Percentiles rank a stretch among this genome's conserved stretches.
Conservation (phyloP, 352 stramenopile species). For the Pythium aquatile region DNA sequence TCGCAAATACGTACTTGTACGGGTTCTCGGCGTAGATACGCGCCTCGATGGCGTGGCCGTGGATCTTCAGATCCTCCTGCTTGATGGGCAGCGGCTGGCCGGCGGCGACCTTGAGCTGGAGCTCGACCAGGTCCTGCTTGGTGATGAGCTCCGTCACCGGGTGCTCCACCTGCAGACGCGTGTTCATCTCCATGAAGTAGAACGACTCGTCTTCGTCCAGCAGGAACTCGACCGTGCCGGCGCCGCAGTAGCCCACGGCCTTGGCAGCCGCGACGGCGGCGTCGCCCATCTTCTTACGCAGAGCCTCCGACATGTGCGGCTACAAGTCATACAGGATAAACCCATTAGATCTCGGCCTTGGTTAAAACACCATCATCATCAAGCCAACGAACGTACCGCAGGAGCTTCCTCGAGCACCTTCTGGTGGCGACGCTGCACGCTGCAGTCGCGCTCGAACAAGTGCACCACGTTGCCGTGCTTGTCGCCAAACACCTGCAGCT, state of each 20-base stretch:
- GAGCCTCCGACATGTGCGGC: conserved; percentile 72
- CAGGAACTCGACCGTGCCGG: conserved; percentile 94
- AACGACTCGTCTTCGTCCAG: conserved; percentile 90
- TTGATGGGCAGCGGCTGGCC: conserved; percentile 89
- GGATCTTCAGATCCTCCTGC: conserved; percentile 84
- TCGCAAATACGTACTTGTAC: conserved; percentile 55
- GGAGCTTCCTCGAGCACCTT: conserved; percentile 95
- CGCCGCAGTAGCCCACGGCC: conserved; percentile 90
- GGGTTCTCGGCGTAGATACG: conserved; percentile 95
- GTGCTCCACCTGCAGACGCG: conserved; percentile 93
- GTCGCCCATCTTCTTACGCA: conserved; percentile 88
- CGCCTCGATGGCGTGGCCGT: conserved; percentile 91
- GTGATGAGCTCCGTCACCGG: conserved; percentile 92
- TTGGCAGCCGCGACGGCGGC: conserved; percentile 87
- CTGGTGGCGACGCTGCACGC: conserved; percentile 90
- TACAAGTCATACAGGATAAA: conserved; percentile 19
- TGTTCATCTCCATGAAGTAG: conserved; percentile 98
- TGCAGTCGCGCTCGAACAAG: conserved; percentile 91
- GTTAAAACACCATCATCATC: neutral
- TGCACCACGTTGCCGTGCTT: conserved; percentile 88
- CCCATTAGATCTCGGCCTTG: neutral
- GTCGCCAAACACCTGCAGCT: conserved; percentile 93
- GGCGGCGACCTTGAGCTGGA: conserved; percentile 92
- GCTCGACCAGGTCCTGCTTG: conserved; percentile 89
- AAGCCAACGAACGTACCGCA: conserved; percentile 47